These are phyloP conservation scores for Tinospora cordifolia DNA, from an alignment of 164 flowering plant species.

Conservation along the genomic window DNA sequence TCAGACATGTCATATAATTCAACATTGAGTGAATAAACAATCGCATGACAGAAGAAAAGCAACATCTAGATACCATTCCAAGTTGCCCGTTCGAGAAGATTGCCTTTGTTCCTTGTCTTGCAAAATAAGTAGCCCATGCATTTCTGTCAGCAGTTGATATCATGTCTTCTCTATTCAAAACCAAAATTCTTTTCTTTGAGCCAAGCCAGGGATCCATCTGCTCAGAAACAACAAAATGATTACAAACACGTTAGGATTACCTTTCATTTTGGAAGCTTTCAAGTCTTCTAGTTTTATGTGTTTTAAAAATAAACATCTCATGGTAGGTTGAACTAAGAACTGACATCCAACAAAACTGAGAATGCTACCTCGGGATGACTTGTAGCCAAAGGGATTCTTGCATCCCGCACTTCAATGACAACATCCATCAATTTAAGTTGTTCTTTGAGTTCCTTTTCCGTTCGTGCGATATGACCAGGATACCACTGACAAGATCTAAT, in stretches of 20 bases:
- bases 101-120: slow-evolving; percentile 68
- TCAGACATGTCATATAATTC: neutral
- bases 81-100: slow-evolving; percentile 85
- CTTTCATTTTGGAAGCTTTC: neutral
- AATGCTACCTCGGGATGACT: slow-evolving; percentile 69
- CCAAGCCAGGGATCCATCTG: slow-evolving; percentile 96
- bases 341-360: neutral
- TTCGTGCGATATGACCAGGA: slow-evolving; percentile 96
- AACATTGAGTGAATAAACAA: neutral
- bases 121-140: slow-evolving; percentile 86
- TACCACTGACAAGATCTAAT: slow-evolving; percentile 61
- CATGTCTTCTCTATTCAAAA: slow-evolving; percentile 97
- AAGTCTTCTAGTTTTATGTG: neutral
- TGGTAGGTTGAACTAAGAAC: neutral
- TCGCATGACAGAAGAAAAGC: slow-evolving; percentile 7
- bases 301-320: neutral
- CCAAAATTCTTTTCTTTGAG: slow-evolving; percentile 70
- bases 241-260: neutral
- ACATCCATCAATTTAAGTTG: slow-evolving; percentile 96
- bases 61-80: slow-evolving; percentile 61
- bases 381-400: slow-evolving; percentile 88
- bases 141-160: slow-evolving; percentile 83
- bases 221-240: neutral
- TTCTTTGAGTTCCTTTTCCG: slow-evolving; percentile 82
- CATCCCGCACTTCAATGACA: slow-evolving; percentile 95